Evolutionary conservation across 2,329 filamentous ascomycete genomes (phyloP).

Genomic region (Pseudopyricularia cyperi): DNA sequence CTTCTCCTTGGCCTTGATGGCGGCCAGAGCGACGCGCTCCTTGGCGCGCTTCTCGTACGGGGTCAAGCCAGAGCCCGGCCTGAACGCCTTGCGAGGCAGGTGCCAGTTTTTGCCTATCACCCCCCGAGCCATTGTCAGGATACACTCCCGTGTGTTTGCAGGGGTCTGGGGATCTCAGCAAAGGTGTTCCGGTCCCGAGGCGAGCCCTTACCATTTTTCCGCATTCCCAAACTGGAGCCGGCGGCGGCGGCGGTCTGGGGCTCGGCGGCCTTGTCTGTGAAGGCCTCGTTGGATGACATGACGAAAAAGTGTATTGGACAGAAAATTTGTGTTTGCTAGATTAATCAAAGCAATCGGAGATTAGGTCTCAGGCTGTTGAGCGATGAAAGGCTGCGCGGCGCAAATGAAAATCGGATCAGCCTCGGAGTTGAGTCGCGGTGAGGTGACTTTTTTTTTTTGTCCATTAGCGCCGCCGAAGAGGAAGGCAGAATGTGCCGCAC

Average conservation of each 20-base stretch:
- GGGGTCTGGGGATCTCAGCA: no score
- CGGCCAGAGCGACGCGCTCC: constrained; percentile 53
- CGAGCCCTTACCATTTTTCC: constrained; percentile 76
- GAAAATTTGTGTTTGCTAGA: no score
- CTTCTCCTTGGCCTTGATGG: constrained; percentile 86
- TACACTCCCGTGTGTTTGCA: no score
- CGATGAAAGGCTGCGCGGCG: not conserved
- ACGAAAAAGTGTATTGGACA: no score
- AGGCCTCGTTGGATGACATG: constrained; percentile 21
- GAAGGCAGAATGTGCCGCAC: not conserved
- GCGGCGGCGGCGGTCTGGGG: constrained; percentile 19
- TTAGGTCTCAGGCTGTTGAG: no score
- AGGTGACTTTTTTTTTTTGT: not conserved
- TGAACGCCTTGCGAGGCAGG: constrained; percentile 67
- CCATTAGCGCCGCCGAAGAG: not conserved
- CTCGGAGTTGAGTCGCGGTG: not conserved
- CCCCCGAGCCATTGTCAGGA: not conserved
- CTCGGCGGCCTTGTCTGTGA: constrained; percentile 18
- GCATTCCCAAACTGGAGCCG: constrained; percentile 44
- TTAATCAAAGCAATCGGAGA: no score
- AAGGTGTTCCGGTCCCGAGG: no score
- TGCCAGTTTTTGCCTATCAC: constrained; percentile 91
- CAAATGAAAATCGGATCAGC: not conserved
- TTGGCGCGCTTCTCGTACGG: constrained; percentile 67
- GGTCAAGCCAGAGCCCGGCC: constrained; percentile 63